phyloP scores from a whole-genome alignment of 176 grass and related monocot genomes.

The Ampelocalamus luodianensis region DNA sequence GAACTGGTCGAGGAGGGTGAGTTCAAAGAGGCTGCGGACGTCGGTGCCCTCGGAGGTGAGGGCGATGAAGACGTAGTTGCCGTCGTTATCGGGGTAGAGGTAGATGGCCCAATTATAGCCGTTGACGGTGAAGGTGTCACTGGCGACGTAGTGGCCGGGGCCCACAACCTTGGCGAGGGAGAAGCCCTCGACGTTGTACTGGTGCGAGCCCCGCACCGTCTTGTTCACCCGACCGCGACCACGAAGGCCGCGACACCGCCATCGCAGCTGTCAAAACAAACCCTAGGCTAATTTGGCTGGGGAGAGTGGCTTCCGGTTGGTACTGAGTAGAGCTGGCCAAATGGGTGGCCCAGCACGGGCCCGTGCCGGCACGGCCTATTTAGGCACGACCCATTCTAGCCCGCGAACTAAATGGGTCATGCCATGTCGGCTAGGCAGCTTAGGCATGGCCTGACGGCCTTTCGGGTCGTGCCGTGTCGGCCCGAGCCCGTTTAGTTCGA shows the following conservation, averaged over 20 bases:
- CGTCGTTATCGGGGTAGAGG: constrained; percentile 86
- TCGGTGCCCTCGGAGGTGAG: constrained; percentile 81
- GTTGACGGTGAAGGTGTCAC: constrained; percentile 77
- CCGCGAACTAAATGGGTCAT: too few species aligned
- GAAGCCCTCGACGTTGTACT: constrained; percentile 79
- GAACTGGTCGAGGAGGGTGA: constrained; percentile 81
- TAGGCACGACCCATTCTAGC: too few species aligned
- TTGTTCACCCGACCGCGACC: constrained; percentile 69
- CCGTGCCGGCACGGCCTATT: too few species aligned
- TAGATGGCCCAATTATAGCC: constrained; percentile 84
- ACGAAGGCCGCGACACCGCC: constrained; percentile 50
- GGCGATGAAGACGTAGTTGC: constrained; percentile 75
- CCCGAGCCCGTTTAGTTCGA: too few species aligned
- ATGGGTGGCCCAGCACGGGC: too few species aligned
- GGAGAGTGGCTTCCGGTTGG: not conserved
- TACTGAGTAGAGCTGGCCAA: too few species aligned
- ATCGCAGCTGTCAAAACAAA: constrained; percentile 54
- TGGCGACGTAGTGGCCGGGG: constrained; percentile 63
- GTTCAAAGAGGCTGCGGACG: constrained; percentile 83
- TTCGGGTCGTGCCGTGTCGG: too few species aligned
- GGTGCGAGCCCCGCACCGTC: constrained; percentile 77
- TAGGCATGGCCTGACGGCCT: too few species aligned
- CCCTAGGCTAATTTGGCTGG: constrained; percentile 35
- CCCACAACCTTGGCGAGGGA: constrained; percentile 88
- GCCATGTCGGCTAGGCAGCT: too few species aligned